phyloP scores from a whole-genome alignment of 345 rosid species.

The Erysimum cheiranthoides region DNA sequence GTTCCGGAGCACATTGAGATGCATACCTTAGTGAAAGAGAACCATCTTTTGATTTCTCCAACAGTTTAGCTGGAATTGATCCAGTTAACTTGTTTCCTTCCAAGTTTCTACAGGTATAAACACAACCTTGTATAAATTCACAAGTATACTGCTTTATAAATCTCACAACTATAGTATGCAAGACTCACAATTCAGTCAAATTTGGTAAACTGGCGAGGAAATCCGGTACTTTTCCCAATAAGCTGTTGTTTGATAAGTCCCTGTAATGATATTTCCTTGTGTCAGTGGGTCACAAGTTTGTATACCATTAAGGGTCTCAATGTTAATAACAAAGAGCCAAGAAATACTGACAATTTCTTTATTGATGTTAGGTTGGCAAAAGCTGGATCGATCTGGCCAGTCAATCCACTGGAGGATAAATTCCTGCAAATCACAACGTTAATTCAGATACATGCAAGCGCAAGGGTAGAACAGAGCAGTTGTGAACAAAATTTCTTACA shows the following conservation, averaged over 20 bases:
- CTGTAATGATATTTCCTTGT: slow-evolving; percentile 41
- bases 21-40: slow-evolving; percentile 15
- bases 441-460: not conserved
- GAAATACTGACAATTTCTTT: slow-evolving; percentile 24
- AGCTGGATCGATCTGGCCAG: slow-evolving; percentile 18
- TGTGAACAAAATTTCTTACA: slow-evolving; percentile 41
- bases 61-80: slow-evolving; percentile 45
- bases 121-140: not conserved
- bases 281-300: not conserved
- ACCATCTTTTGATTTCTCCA: slow-evolving; percentile 42
- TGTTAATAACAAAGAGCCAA: not conserved
- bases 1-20: not conserved
- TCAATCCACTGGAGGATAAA: slow-evolving; percentile 50
- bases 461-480: slow-evolving; percentile 5
- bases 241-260: slow-evolving; percentile 55
- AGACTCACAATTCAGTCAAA: slow-evolving; percentile 41
- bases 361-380: slow-evolving; percentile 32
- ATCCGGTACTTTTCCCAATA: slow-evolving; percentile 46
- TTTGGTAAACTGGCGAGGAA: slow-evolving; percentile 27
- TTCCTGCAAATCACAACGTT: slow-evolving; percentile 41
- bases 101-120: slow-evolving; percentile 45
- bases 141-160: slow-evolving; percentile 18
- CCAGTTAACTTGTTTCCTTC: slow-evolving; percentile 52
- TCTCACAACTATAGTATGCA: slow-evolving; percentile 19
- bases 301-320: not conserved